Base-by-base conservation (phyloP, 1,284 basidiomycete species). In the Melampsora americana region DNA sequence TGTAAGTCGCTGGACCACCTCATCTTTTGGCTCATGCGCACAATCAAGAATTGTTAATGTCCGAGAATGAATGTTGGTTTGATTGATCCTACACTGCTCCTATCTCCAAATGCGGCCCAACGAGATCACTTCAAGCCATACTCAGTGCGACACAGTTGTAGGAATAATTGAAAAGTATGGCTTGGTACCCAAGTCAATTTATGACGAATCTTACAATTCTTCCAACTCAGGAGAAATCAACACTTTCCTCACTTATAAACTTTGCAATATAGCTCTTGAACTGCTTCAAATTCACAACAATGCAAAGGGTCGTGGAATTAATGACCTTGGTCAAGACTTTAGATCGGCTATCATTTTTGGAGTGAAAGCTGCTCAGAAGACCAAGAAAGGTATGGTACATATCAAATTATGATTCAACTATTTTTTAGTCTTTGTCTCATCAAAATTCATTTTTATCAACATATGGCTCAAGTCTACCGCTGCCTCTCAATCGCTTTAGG, bases 121-220 rank as follows among this genome's bases (percentile, higher is more conserved):
- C 9, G 3, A 35, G 42, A 44, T 44, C 42, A 44, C 42, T 3
- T 44, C 42, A 44, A 44, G 42, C 12, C 12, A 44, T 44, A 44
- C 12, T 14, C 42, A 44, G 42, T 44, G 42, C 42, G 93, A 96
- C 82, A 97, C 96, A 93, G 90, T 88, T 0, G 90, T 93, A 79
- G 95, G 95, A 83, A 83, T 96, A 42, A 85, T 95, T 32, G 87
- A 88, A 85, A 90, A 87, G 69, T 95, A 95, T 81, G 93, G 93
- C 67, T 85, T 93, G 62, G 87, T 95, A 53, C 83, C 82, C 60
- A 90, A 93, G 82, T 78, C 87, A 0, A 79, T 93, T 56, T 96
- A 89, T 83, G 94, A 94, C n/a, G 95, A 98, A 83, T 91, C 91
- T 0, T 89, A 86, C 78, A 90, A 92, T 80, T 93, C 92, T 4